These are phyloP conservation scores for Xylaria sp. DNA, from an alignment of 2,329 filamentous ascomycete species.

Conservation along the genomic window DNA sequence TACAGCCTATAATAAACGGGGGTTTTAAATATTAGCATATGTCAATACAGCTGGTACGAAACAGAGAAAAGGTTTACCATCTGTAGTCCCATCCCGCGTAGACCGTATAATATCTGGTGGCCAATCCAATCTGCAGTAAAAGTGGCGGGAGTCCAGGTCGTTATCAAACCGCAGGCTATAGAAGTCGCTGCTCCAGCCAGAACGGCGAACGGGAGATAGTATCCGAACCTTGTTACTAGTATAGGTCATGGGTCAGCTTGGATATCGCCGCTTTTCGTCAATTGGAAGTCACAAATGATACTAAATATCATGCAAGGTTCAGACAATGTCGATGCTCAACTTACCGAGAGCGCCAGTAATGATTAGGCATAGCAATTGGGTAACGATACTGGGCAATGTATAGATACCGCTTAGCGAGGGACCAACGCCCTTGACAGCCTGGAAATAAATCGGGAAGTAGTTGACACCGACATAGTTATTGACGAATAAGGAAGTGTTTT, in stretches of 20 bases:
- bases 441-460: constrained; percentile 21
- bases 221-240: constrained; percentile 4
- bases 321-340: too few species aligned
- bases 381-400: background rate
- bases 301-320: too few species aligned
- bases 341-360: constrained; percentile 6
- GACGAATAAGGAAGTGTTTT: background rate
- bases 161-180: constrained; percentile 9
- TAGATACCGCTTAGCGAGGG: constrained; percentile 11
- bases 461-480: background rate
- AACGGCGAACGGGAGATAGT: constrained; percentile 11
- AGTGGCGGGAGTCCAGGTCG: constrained; percentile 2
- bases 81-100: constrained; percentile 7
- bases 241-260: background rate
- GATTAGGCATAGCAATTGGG: background rate
- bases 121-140: constrained; percentile 7
- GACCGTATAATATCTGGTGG: constrained; percentile 13
- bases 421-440: constrained; percentile 11
- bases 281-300: too few species aligned
- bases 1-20: constrained; percentile 1
- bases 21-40: background rate
- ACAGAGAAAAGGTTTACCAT: background rate
- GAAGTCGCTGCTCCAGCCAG: background rate
- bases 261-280: too few species aligned
- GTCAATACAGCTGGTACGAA: background rate